These are phyloP conservation scores for Coffea eugenioides DNA, from an alignment of 257 asterid genomes.

Conservation along the genomic window DNA sequence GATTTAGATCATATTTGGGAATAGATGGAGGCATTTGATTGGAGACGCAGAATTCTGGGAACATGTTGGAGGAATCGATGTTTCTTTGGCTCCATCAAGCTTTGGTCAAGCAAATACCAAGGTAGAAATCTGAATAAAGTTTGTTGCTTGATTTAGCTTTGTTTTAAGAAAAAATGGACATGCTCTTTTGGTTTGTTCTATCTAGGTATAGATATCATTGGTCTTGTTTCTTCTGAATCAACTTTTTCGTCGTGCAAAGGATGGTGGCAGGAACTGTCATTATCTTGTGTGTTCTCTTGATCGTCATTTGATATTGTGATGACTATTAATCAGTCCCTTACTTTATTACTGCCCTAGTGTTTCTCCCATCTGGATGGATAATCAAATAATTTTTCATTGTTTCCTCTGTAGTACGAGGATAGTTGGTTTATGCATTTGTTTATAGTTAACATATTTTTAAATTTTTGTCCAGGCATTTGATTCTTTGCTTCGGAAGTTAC, in stretches of 20 bases:
- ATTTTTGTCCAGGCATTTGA: conserved; percentile 74
- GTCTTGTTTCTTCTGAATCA: not conserved
- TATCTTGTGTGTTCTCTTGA: not conserved
- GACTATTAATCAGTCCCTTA: not conserved
- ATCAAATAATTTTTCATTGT: not conserved
- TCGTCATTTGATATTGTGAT: too few species aligned
- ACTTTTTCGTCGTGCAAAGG: not conserved
- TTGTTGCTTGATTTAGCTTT: not conserved
- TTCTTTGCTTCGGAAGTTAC: conserved; percentile 73
- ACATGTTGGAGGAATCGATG: conserved; percentile 94
- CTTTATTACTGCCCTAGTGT: not conserved
- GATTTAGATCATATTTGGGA: conserved; percentile 79
- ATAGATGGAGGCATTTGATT: conserved; percentile 85
- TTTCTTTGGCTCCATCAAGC: conserved; percentile 80
- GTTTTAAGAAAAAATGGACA: not conserved
- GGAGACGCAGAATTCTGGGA: conserved; percentile 98
- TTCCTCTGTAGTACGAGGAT: not conserved
- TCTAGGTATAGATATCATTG: not conserved
- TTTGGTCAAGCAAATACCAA: conserved; percentile 95
- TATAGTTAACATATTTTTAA: too few species aligned
- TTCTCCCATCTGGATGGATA: conserved; percentile 4
- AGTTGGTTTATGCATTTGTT: not conserved
- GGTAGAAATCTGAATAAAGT: conserved; percentile 41
- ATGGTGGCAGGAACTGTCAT: not conserved
- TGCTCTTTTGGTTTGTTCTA: not conserved